These are phyloP conservation scores for Enterocytospora artemiae DNA, from an alignment of 371 early-diverging fungal species.

Conservation along the genomic window DNA sequence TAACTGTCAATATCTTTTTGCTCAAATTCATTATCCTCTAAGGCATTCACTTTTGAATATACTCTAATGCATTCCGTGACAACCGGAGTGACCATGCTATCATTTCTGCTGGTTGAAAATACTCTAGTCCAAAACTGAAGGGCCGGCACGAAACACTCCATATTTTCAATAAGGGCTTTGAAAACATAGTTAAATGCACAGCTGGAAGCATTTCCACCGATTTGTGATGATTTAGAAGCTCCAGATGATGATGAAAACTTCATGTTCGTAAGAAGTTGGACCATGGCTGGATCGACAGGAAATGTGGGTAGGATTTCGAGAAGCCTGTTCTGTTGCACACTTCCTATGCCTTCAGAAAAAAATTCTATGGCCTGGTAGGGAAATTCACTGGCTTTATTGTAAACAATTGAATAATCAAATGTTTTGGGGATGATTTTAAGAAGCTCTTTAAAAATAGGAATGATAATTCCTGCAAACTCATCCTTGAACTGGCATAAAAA, in stretches of 20 bases:
- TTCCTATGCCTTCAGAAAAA: constrained; percentile 25
- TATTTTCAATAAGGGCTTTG: constrained; percentile 18
- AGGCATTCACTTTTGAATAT: constrained; percentile 14
- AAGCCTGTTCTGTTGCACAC: constrained; percentile 12
- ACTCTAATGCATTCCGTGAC: constrained; percentile 26
- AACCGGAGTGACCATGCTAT: constrained; percentile 21
- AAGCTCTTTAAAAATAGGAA: constrained; percentile 42
- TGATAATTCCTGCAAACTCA: background rate
- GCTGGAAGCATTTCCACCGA: too few relatives aligned
- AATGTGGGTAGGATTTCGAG: constrained; percentile 22
- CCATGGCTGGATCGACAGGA: constrained; percentile 8
- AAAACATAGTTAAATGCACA: constrained; percentile 46
- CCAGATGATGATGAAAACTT: too few relatives aligned
- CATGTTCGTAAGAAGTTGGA: too few relatives aligned
- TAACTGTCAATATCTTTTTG: constrained; percentile 31
- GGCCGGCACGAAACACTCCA: constrained; percentile 31
- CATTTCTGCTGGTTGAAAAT: constrained; percentile 11
- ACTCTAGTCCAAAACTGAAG: constrained; percentile 43
- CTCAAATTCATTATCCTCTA: constrained; percentile 23
- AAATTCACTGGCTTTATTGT: constrained; percentile 17
- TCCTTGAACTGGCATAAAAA: constrained; percentile 11
- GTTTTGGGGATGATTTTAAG: constrained; percentile 38
- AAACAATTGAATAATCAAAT: constrained; percentile 33
- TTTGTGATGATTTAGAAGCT: too few relatives aligned
- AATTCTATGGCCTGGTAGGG: constrained; percentile 38